phyloP scores from a whole-genome alignment of 2,329 filamentous ascomycete species.

The Penicillium sp. region DNA sequence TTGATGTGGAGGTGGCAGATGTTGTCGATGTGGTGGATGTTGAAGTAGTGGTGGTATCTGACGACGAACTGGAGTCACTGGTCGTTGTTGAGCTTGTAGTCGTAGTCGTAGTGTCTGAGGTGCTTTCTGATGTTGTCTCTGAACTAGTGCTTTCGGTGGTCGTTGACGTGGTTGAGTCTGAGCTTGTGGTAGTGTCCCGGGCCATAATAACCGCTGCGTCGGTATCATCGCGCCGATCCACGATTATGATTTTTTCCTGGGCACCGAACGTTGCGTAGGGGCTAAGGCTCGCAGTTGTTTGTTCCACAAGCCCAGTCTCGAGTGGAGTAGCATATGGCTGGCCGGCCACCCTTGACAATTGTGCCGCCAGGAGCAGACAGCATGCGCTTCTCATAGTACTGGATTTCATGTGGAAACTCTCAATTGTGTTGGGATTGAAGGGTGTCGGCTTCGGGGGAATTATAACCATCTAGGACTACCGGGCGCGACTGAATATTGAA shows the following conservation, averaged over 20 bases:
- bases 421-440: background rate
- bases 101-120: background rate
- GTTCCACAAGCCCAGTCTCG: no score
- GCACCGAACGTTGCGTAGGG: no score
- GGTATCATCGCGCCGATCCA: background rate
- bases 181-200: slow-evolving; percentile 3
- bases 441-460: no score
- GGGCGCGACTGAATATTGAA: no score
- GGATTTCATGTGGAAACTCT: background rate
- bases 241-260: background rate
- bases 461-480: no score
- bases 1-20: slow-evolving; percentile 1
- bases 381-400: background rate
- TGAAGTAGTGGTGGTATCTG: slow-evolving; percentile 4
- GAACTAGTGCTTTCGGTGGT: background rate
- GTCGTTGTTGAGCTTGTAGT: slow-evolving; percentile 1
- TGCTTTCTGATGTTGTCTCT: background rate
- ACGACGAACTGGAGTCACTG: background rate
- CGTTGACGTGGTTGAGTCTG: slow-evolving; percentile 7
- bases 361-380: background rate
- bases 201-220: slow-evolving; percentile 2
- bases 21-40: slow-evolving; percentile 3
- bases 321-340: slow-evolving; percentile 3
- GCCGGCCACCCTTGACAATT: slow-evolving; percentile 2
- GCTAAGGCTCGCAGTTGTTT: no score